Evolutionary conservation across 371 early-diverging fungal species (phyloP).

Genomic region (Blakeslea trispora): DNA sequence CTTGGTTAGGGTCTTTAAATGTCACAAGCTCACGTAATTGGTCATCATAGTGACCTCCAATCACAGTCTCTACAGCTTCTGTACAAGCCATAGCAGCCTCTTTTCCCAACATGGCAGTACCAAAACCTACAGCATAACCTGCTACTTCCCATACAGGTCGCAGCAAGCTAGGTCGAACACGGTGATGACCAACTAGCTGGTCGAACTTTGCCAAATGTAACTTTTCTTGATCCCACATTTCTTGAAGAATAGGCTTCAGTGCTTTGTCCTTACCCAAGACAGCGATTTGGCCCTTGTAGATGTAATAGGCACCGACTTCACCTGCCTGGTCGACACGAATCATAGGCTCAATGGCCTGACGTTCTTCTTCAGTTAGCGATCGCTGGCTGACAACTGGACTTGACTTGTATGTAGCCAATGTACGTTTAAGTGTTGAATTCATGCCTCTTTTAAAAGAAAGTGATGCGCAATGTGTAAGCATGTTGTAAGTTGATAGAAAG

Average conservation of each 20-base stretch:
- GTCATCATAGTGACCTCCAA: conserved; percentile 96
- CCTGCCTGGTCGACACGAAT: conserved; percentile 97
- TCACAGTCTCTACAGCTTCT: conserved; percentile 96
- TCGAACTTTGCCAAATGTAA: conserved; percentile 82
- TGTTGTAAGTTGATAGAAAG: no score
- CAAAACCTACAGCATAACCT: conserved; percentile 86
- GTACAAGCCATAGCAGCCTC: conserved; percentile 98
- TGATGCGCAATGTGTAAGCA: no score
- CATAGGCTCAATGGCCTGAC: conserved; percentile 58
- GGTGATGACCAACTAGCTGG: conserved; percentile 68
- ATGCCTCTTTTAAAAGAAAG: no score
- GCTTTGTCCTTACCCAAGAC: conserved; percentile 77
- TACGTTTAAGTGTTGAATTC: not conserved
- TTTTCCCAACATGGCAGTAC: conserved; percentile 88
- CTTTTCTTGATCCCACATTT: conserved; percentile 97
- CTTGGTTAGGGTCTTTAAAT: conserved; percentile 58
- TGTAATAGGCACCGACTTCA: conserved; percentile 93
- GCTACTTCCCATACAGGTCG: conserved; percentile 87
- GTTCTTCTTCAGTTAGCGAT: conserved; percentile 32
- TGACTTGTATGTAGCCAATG: conserved; percentile 10
- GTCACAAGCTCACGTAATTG: conserved; percentile 76
- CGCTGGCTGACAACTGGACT: conserved; percentile 4
- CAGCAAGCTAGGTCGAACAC: conserved; percentile 85
- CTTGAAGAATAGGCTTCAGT: conserved; percentile 73
- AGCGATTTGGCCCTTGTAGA: conserved; percentile 92